These are phyloP conservation scores for Lumnitzera littorea DNA, from an alignment of 345 rosid species.

Conservation along the genomic window DNA sequence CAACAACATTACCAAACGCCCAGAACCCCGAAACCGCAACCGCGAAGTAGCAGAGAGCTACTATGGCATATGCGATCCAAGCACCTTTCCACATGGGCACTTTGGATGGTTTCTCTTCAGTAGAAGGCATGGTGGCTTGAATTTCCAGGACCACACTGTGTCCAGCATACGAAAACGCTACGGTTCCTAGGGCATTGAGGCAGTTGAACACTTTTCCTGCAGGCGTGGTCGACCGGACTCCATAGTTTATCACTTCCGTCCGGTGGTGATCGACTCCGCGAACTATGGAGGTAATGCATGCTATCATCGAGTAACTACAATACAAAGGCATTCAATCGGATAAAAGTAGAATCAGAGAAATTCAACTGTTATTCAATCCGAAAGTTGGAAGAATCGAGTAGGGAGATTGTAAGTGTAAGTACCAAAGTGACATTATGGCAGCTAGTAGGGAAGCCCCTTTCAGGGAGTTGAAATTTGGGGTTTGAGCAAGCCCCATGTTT, in stretches of 20 bases:
- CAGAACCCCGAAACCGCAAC: conserved; percentile 60
- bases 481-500: conserved; percentile 59
- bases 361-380: too few relatives aligned
- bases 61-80: conserved; percentile 50
- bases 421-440: conserved; percentile 64
- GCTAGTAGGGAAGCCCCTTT: conserved; percentile 60
- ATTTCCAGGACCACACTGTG: conserved; percentile 77
- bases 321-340: too few relatives aligned
- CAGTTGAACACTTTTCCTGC: conserved; percentile 51
- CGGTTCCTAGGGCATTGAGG: conserved; percentile 59
- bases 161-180: conserved; percentile 70
- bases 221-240: conserved; percentile 30
- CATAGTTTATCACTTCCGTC: conserved; percentile 28
- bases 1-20: conserved; percentile 41
- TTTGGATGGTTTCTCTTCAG: conserved; percentile 69
- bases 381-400: too few relatives aligned
- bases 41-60: conserved; percentile 67
- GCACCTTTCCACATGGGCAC: conserved; percentile 82
- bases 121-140: conserved; percentile 80
- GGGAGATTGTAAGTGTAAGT: neutral
- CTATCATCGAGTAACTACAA: conserved; percentile 69
- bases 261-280: conserved; percentile 34
- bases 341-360: too few relatives aligned
- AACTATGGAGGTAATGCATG: conserved; percentile 44
- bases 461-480: conserved; percentile 62